Base-by-base conservation (phyloP, 306 rosid species). In the Begonia masoniana region DNA sequence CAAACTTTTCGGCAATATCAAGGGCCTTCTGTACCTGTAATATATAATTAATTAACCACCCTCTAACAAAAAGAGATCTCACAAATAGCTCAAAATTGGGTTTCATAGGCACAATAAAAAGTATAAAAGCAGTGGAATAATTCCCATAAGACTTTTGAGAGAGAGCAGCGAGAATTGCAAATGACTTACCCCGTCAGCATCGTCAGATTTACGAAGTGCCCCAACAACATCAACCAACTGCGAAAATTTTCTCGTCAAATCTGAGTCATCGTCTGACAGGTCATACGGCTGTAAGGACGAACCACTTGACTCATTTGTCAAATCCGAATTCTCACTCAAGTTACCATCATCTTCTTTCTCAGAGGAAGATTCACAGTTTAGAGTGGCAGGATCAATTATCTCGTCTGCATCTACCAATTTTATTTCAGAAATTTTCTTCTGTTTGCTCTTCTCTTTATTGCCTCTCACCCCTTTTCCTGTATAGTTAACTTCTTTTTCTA, bases 271-370 rank as follows among this genome's bases (percentile, higher is more conserved):
- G 60, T 91, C 97, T 15, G 78, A 50, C 63, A 91, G 74, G 78
- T 85, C 94, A 75, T 85, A 91, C 10, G 97, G 94, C 79, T 81
- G 83, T 64, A 85, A 75, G 58, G 91, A 85, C 56, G 92, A 81
- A 66, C n/a, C 14, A n/a, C 39, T 31, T 31, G 39, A 31, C 39
- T 85, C 89, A 67, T 77, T 76, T 0, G 79, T 77, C 61, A 81
- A 73, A 70, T 70, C 77, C 41, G 97, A 91, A 65, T 57, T 55
- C 69, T 81, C 94, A 66, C 96, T 83, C n/a, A 58, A 87, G 78
- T 59, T 72, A 26, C 78, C 85, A 11, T 66, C 77, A 15, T 72
- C 80, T 43, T 80, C 84, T 21, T 76, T 56, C 48, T 77, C 77
- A 46, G 66, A 62, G 64, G 68, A 68, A 6, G 79, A 75, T 54